Base-by-base conservation (phyloP, 495 filamentous ascomycete genomes). In the Lepraria neglecta region DNA sequence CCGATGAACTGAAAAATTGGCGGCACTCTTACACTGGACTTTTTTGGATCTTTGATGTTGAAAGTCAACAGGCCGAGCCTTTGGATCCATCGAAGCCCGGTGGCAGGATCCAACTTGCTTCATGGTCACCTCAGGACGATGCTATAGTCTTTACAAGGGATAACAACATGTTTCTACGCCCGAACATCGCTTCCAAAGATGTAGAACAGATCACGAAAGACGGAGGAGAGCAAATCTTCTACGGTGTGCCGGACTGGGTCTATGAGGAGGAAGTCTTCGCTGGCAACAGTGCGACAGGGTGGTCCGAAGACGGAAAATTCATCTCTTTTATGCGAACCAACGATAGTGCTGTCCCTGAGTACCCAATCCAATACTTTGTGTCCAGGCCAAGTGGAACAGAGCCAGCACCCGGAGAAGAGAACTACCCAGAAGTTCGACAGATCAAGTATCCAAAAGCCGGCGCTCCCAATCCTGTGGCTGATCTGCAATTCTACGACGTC, bases 401-500 rank as follows among this genome's bases (percentile, higher is more conserved):
- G 46, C 89, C 91, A 6, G 70, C 75, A 11, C 78, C 82, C 0
- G 94, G 90, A 19, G 80, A 92, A 63, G 90, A 97, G 71, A 85
- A 82, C 56, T 98, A 98, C 69, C 94, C 94, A 0, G 94, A 97
- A 70, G 84, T 91, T 21, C 78, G 88, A 53, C 76, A 89, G 62
- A 95, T 98, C 80, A 98, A 98, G 72, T 98, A 98, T 70, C 94
- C 94, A 31, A 97, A 97, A 74, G 87, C 94, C 58, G 94, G 95
- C 10, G 87, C 91, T 12, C 91, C 92, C 40, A 97, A 97, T 72
- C 94, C 94, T 9, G 79, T 88, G 19, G 95, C 97, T 14, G 82
- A 87, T 59, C 71, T 98, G 43, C 83, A 87, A 61, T 95, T 97
- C 73, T 97, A 92, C 71, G 91, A 97, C 66, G 78, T 96, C 38